A percentile compares a stretch with the other conserved stretches of the same genome.
Evolutionary conservation across 2,329 filamentous ascomycete genomes (phyloP).

Genomic region (Xylariomycetidae sp.): DNA sequence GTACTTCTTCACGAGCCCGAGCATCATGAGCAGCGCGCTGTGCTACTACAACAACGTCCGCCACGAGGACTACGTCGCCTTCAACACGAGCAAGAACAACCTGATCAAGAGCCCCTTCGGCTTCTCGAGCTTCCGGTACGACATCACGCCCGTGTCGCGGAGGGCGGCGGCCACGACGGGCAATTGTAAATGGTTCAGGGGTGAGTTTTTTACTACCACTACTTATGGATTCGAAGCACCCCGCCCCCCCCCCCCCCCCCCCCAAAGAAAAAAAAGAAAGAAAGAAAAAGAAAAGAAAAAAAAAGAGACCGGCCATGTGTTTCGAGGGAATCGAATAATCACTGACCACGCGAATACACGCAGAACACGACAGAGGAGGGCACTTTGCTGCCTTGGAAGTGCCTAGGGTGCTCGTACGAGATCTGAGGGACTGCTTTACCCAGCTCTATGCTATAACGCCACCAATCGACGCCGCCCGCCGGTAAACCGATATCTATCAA

Average conservation of each 20-base stretch:
- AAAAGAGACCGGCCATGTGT: no score
- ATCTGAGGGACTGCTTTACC: no score
- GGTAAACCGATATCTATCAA: no score
- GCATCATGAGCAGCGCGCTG: constrained; percentile 16
- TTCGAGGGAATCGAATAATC: no score
- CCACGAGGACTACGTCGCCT: constrained; percentile 10
- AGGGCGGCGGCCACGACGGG: constrained; percentile 12
- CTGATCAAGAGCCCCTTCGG: constrained; percentile 14
- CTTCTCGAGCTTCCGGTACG: constrained; percentile 12
- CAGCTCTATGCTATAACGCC: no score
- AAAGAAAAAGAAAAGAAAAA: no score
- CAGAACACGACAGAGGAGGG: constrained; percentile 14
- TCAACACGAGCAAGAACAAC: constrained; percentile 10
- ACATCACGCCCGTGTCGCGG: constrained; percentile 9
- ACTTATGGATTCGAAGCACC: no score
- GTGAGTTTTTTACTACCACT: constrained; percentile 3
- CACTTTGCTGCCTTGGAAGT: constrained; percentile 17
- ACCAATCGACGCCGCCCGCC: no score
- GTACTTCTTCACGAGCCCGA: constrained; percentile 19
- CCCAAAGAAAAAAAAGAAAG: no score
- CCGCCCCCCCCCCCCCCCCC: no score
- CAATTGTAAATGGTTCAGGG: constrained; percentile 14
- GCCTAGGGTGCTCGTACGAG: no score
- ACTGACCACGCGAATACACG: neutral
- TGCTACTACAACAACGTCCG: constrained; percentile 12